Percentiles rank a stretch among this genome's conserved stretches.
Evolutionary conservation across 805 yeast species (phyloP).

Genomic region (Pichia cabralensis): DNA sequence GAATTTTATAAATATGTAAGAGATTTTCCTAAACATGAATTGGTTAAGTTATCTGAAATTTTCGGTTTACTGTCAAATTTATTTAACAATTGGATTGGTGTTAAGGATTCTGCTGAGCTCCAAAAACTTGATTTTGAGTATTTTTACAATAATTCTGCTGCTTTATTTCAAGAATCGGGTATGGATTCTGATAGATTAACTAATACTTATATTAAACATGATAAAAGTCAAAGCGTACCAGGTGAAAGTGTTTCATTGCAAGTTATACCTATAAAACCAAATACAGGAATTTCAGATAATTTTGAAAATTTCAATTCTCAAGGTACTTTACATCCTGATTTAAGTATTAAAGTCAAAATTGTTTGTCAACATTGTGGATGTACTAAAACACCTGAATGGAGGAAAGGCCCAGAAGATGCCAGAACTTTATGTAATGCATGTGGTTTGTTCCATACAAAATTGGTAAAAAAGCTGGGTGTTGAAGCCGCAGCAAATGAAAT

Average conservation of each 20-base stretch:
- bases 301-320: constrained; percentile 20
- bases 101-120: neutral
- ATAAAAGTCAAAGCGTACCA: constrained; percentile 1
- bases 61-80: constrained; percentile 1
- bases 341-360: constrained; percentile 23
- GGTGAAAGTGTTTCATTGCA: constrained; percentile 22
- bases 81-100: constrained; percentile 5
- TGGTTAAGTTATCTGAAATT: constrained; percentile 2
- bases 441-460: constrained; percentile 65
- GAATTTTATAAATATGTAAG: constrained; percentile 10
- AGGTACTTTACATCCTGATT: constrained; percentile 27
- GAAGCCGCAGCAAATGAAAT: constrained; percentile 32
- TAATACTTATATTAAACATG: too few relatives aligned
- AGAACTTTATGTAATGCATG: constrained; percentile 87
- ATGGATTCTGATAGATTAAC: too few relatives aligned
- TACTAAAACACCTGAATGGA: constrained; percentile 82
- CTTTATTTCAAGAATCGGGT: too few relatives aligned
- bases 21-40: constrained; percentile 7
- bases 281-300: neutral
- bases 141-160: neutral
- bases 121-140: too few relatives aligned
- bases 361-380: constrained; percentile 65
- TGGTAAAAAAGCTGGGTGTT: constrained; percentile 39
- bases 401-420: constrained; percentile 79
- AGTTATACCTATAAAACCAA: constrained; percentile 25